Evolutionary conservation across 176 grass and related monocot species (phyloP).

Genomic region (Phragmites australis): DNA sequence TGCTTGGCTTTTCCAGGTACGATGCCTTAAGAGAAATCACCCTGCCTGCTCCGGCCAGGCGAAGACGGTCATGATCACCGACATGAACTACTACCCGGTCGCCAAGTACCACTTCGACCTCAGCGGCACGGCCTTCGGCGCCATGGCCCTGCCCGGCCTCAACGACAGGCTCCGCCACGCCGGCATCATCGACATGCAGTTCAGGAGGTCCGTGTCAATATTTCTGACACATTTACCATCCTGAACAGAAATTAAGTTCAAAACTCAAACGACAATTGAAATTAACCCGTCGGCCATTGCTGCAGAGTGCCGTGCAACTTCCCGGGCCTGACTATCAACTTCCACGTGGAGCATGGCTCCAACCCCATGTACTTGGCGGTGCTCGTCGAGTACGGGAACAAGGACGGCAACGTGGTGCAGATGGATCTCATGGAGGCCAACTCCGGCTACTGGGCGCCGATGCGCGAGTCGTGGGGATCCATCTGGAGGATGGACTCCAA

Average conservation of each 20-base stretch:
- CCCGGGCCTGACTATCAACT: constrained; percentile 31
- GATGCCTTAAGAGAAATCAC: constrained; percentile 17
- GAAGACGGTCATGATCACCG: constrained; percentile 45
- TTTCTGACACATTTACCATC: neutral
- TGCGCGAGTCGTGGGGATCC: constrained; percentile 63
- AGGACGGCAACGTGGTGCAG: constrained; percentile 45
- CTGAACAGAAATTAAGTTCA: no score
- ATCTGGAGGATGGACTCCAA: constrained; percentile 55
- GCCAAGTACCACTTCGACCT: constrained; percentile 55
- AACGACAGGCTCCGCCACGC: constrained; percentile 48
- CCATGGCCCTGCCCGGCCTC: constrained; percentile 22
- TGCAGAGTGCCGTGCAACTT: constrained; percentile 40
- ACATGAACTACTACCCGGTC: constrained; percentile 50
- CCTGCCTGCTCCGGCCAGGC: constrained; percentile 47
- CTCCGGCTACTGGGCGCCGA: neutral
- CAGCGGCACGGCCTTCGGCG: constrained; percentile 46
- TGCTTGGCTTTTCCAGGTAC: constrained; percentile 3
- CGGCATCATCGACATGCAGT: constrained; percentile 45
- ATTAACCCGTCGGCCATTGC: neutral
- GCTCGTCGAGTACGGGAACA: constrained; percentile 42
- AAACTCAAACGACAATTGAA: neutral
- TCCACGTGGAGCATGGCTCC: constrained; percentile 50
- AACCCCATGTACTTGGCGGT: constrained; percentile 58
- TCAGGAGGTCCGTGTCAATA: constrained; percentile 1
- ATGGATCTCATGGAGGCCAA: constrained; percentile 44